phyloP scores from a whole-genome alignment of 2,329 filamentous ascomycete genomes.

The Aspergillus pseudotamarii region DNA sequence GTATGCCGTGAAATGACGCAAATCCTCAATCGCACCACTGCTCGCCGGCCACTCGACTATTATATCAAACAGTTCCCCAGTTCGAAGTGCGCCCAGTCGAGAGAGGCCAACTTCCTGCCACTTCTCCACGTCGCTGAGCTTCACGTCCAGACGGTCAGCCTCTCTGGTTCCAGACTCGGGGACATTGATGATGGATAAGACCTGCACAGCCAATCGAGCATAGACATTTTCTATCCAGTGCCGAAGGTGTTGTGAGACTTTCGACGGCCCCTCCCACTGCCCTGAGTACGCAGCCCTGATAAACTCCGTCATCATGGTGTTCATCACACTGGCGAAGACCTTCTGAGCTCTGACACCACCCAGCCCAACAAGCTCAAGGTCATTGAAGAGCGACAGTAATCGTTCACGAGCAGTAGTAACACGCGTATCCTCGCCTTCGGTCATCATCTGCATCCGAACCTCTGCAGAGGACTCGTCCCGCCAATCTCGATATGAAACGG shows the following conservation, averaged over 20 bases:
- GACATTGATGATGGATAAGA: conserved; percentile 46
- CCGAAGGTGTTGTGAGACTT: conserved; percentile 53
- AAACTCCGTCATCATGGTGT: conserved; percentile 59
- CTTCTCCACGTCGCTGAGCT: conserved; percentile 50
- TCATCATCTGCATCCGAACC: conserved; percentile 35
- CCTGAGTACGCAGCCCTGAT: conserved; percentile 59
- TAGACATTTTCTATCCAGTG: conserved; percentile 61
- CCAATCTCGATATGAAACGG: conserved; percentile 43
- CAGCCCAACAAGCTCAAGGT: conserved; percentile 56
- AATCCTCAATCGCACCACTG: conserved; percentile 61
- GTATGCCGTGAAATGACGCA: conserved; percentile 59
- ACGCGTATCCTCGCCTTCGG: conserved; percentile 30
- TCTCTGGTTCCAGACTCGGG: conserved; percentile 25
- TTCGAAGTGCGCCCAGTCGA: conserved; percentile 58
- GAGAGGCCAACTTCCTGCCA: conserved; percentile 60
- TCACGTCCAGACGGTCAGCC: conserved; percentile 35
- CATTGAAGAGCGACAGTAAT: conserved; percentile 46
- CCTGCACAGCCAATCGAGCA: conserved; percentile 53
- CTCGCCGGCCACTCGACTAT: conserved; percentile 64
- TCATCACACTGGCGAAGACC: conserved; percentile 61
- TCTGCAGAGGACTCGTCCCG: conserved; percentile 34
- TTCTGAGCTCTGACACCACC: conserved; percentile 58
- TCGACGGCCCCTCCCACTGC: conserved; percentile 57
- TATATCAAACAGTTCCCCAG: conserved; percentile 62
- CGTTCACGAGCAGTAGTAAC: conserved; percentile 36